A percentile compares a stretch with the other conserved stretches of the same genome.
These are phyloP conservation scores for Colletotrichum somersetense DNA, from an alignment of 2,329 filamentous ascomycete genomes.

Conservation along the genomic window DNA sequence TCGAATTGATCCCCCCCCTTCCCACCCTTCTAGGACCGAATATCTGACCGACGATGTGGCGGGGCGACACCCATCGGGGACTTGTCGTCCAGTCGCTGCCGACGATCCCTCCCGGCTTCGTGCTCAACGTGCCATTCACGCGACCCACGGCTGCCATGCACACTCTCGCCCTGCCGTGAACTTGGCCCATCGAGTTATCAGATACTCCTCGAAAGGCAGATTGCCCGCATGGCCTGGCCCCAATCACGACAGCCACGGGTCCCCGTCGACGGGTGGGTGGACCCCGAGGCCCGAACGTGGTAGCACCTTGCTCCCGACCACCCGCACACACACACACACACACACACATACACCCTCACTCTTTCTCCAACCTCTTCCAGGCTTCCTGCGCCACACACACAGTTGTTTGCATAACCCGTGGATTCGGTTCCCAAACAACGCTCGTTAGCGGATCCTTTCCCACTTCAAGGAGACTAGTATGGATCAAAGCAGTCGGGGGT, in stretches of 20 bases:
- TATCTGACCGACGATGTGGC: constrained; percentile 37
- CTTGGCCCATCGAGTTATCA: constrained; percentile 10
- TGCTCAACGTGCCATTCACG: constrained; percentile 35
- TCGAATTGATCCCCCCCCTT: constrained; percentile 4
- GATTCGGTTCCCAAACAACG: constrained; percentile 29
- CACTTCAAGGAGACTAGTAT: constrained; percentile 12
- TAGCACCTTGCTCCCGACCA: no score
- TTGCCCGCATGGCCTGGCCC: not conserved
- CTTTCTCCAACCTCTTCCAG: not conserved
- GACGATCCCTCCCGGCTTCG: constrained; percentile 31
- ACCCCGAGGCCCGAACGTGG: constrained; percentile 25
- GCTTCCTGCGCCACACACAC: not conserved
- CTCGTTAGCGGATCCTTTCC: constrained; percentile 4
- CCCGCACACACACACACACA: no score
- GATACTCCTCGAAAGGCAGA: not conserved
- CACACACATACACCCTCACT: not conserved
- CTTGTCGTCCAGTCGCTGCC: constrained; percentile 32
- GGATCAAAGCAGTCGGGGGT: constrained; percentile 16
- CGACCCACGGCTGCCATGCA: constrained; percentile 35
- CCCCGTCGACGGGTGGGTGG: constrained; percentile 18
- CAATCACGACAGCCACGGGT: constrained; percentile 28
- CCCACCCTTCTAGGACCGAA: constrained; percentile 18
- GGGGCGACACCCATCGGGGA: constrained; percentile 24
- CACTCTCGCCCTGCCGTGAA: constrained; percentile 25
- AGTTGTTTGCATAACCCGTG: constrained; percentile 26